Conservation (phyloP, 1,284 basidiomycete genomes). For the Phenoliferia sp. region DNA sequence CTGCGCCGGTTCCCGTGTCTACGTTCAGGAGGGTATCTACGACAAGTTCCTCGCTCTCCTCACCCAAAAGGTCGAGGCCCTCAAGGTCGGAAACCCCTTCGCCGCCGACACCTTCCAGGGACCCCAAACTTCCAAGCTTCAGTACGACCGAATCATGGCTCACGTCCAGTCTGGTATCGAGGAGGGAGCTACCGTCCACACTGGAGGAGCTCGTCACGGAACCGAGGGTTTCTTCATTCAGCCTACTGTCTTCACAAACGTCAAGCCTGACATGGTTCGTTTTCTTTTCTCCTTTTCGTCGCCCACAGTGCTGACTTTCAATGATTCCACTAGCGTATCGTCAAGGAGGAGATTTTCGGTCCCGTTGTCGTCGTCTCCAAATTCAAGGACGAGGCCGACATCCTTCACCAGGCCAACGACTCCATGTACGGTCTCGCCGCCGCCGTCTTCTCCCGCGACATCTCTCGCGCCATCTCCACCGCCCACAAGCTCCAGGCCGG, state of each 20-base stretch:
- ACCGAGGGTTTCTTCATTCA: conserved; percentile 55
- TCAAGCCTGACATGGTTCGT: background rate
- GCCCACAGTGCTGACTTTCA: conserved; percentile 37
- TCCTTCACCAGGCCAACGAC: conserved; percentile 75
- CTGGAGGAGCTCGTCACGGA: conserved; percentile 71
- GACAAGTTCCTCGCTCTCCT: conserved; percentile 62
- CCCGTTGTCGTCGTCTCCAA: conserved; percentile 59
- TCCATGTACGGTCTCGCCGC: conserved; percentile 79
- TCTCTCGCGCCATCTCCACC: conserved; percentile 67
- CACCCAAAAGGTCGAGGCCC: conserved; percentile 53
- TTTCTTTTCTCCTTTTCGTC: background rate
- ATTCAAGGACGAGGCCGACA: conserved; percentile 52
- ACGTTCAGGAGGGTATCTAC: conserved; percentile 69
- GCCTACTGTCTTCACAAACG: conserved; percentile 75
- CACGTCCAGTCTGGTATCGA: conserved; percentile 82
- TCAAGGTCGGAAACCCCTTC: conserved; percentile 78
- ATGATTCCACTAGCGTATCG: conserved; percentile 72
- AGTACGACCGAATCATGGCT: conserved; percentile 66
- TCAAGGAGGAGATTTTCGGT: conserved; percentile 70
- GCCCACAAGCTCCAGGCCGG: conserved; percentile 74
- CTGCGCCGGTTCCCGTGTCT: conserved; percentile 79
- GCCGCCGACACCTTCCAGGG: conserved; percentile 65
- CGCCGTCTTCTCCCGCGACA: conserved; percentile 75
- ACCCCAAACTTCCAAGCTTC: conserved; percentile 71
- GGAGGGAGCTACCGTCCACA: conserved; percentile 72